These are phyloP conservation scores for Prunus padus DNA, from an alignment of 306 rosid genomes.

Conservation along the genomic window DNA sequence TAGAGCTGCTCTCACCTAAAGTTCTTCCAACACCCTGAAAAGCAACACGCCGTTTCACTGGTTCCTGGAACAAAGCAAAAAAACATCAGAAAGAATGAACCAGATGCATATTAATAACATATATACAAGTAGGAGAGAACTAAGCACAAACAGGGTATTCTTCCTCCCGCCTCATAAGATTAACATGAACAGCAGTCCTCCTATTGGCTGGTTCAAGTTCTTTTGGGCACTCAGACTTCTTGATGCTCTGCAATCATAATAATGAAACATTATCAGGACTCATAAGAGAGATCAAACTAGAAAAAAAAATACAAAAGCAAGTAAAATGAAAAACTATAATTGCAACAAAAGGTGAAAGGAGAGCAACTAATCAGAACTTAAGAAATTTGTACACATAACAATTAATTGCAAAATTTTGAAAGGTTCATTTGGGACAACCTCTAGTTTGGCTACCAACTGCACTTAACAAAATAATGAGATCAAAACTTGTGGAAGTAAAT, in stretches of 20 bases:
- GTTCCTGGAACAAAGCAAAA: conserved; percentile 54
- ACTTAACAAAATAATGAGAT: not conserved
- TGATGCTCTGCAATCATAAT: conserved; percentile 69
- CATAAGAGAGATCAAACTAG: not conserved
- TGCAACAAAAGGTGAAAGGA: not conserved
- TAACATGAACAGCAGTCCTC: conserved; percentile 66
- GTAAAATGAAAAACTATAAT: not conserved
- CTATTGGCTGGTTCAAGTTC: conserved; percentile 75
- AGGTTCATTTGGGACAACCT: not conserved
- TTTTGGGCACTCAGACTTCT: conserved; percentile 74
- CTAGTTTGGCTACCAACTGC: not conserved
- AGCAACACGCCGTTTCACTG: conserved; percentile 44
- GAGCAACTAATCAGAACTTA: not conserved
- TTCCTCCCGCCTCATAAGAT: conserved; percentile 62
- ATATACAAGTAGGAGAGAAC: conserved; percentile 13
- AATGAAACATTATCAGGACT: not conserved
- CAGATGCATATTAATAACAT: conserved; percentile 1
- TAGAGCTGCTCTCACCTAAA: conserved; percentile 51
- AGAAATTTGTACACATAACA: not conserved
- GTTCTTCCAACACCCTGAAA: conserved; percentile 94
- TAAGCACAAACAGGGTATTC: conserved; percentile 61
- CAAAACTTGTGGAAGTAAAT: not conserved
- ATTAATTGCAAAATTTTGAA: not conserved
- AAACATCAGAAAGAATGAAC: not conserved
- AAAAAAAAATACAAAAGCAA: not conserved